Conservation (phyloP, 73 alveolate species). For the Tetrahymena thermophila region DNA sequence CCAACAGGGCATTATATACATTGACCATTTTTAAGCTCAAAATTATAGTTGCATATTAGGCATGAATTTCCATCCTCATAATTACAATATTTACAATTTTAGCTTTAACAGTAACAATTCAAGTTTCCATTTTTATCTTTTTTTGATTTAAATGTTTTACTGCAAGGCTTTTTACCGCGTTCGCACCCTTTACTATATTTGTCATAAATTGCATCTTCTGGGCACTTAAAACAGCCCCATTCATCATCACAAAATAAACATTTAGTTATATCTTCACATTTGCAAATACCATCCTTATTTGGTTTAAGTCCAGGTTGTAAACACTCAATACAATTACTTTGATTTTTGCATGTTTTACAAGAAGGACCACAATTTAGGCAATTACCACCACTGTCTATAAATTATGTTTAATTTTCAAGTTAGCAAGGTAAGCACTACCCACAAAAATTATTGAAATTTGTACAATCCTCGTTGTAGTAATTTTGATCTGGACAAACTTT, state of each 20-base stretch:
- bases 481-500: background rate
- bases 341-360: background rate
- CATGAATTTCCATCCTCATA: background rate
- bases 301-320: background rate
- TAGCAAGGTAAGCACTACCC: background rate
- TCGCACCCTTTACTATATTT: background rate
- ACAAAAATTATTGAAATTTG: background rate
- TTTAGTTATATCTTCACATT: background rate
- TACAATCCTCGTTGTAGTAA: background rate
- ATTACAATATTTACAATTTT: background rate
- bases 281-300: background rate
- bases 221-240: background rate
- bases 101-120: background rate
- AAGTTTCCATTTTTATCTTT: no score
- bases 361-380: background rate
- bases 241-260: background rate
- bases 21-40: background rate
- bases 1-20: background rate
- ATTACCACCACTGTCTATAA: background rate
- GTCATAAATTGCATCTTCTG: background rate
- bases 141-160: no score
- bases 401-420: background rate
- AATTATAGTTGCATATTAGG: background rate
- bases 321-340: background rate
- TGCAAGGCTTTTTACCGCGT: background rate